These are phyloP conservation scores for Debaryomyces robertsiae DNA, from an alignment of 1,139 yeast species.

Conservation along the genomic window DNA sequence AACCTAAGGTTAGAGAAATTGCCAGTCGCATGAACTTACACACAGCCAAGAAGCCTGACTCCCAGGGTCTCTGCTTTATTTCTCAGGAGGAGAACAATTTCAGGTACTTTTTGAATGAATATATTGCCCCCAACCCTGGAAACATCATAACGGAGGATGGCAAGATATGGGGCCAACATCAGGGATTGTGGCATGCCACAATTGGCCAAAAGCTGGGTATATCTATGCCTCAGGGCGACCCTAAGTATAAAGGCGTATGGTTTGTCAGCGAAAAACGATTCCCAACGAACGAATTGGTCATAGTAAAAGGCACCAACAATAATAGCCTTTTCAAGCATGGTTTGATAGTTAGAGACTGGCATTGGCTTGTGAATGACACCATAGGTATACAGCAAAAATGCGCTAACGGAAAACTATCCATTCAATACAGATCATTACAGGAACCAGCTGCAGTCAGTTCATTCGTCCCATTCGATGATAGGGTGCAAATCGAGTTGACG, in stretches of 20 bases:
- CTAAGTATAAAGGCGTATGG: constrained; percentile 78
- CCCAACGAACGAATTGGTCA: constrained; percentile 69
- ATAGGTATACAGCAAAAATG: constrained; percentile 14
- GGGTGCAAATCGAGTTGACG: constrained; percentile 35
- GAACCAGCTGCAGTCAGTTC: constrained; percentile 40
- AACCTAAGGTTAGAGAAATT: constrained; percentile 69
- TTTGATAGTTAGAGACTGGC: constrained; percentile 50
- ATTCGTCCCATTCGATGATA: constrained; percentile 15
- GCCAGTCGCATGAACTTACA: constrained; percentile 60
- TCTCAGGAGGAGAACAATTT: constrained; percentile 72
- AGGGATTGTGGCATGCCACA: constrained; percentile 92
- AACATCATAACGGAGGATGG: constrained; percentile 76
- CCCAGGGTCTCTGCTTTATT: constrained; percentile 95
- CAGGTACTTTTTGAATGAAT: constrained; percentile 73
- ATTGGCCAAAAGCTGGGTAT: constrained; percentile 84
- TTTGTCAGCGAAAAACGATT: constrained; percentile 72
- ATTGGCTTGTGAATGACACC: constrained; percentile 44
- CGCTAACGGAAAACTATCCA: constrained; percentile 28
- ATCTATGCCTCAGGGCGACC: constrained; percentile 86
- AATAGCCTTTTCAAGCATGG: constrained; percentile 53
- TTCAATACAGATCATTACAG: constrained; percentile 77
- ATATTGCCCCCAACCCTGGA: constrained; percentile 73
- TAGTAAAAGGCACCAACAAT: constrained; percentile 74
- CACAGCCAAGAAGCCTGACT: constrained; percentile 81
- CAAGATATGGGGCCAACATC: constrained; percentile 73